These are phyloP conservation scores for Halophytophthora polymorphica DNA, from an alignment of 352 stramenopile species.

Conservation along the genomic window DNA sequence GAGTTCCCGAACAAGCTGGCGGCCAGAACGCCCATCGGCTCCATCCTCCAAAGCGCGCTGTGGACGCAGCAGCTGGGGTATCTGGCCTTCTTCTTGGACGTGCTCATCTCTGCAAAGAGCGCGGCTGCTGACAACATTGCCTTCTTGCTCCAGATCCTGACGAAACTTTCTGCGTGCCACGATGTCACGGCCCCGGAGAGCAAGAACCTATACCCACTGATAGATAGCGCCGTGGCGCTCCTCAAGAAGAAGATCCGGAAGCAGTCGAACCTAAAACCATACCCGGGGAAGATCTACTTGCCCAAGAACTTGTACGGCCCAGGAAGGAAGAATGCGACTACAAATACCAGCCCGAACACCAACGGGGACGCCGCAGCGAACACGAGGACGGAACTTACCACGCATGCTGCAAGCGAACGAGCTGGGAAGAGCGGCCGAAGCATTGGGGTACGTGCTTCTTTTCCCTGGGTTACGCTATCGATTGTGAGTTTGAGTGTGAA, in stretches of 20 bases:
- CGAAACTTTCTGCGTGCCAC: slow-evolving; percentile 71
- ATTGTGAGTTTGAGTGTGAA: slow-evolving; percentile 6
- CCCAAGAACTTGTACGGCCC: slow-evolving; percentile 64
- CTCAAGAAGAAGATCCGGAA: slow-evolving; percentile 87
- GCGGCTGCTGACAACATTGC: slow-evolving; percentile 77
- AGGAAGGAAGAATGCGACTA: too few relatives aligned
- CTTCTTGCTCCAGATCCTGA: slow-evolving; percentile 81
- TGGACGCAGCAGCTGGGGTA: slow-evolving; percentile 62
- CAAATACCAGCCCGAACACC: slow-evolving; percentile 8
- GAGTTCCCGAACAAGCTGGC: slow-evolving; percentile 50
- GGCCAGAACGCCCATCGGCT: slow-evolving; percentile 23
- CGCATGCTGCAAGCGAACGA: slow-evolving; percentile 7
- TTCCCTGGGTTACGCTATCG: background rate
- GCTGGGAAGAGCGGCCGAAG: slow-evolving; percentile 16
- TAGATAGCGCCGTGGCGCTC: slow-evolving; percentile 49
- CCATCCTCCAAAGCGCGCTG: slow-evolving; percentile 29
- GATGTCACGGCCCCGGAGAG: slow-evolving; percentile 42
- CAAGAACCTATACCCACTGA: slow-evolving; percentile 57
- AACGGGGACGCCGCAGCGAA: slow-evolving; percentile 13
- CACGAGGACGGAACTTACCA: slow-evolving; percentile 23
- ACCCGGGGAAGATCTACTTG: slow-evolving; percentile 80
- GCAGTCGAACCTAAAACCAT: slow-evolving; percentile 79
- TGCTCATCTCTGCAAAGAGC: slow-evolving; percentile 49
- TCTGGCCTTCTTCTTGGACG: slow-evolving; percentile 72
- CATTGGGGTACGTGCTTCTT: slow-evolving; percentile 43